phyloP scores from a whole-genome alignment of 1,284 basidiomycete genomes.

The Pterulicium gracile region DNA sequence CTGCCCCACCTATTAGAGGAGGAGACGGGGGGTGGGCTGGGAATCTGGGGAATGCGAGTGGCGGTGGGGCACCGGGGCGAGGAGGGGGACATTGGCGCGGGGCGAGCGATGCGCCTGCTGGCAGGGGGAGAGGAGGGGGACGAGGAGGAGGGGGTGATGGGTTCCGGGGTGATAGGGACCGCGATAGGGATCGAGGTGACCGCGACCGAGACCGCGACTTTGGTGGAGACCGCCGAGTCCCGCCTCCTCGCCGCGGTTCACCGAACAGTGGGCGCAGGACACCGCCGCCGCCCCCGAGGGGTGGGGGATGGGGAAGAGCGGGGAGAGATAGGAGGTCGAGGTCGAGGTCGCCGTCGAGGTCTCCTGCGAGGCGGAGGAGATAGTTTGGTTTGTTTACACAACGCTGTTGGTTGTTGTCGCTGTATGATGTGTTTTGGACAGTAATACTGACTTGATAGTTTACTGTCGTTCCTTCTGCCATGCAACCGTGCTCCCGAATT shows the following conservation, averaged over 20 bases:
- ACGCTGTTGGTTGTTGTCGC: neutral
- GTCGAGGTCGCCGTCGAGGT: constrained; percentile 23
- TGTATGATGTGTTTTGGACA: neutral
- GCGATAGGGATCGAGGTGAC: constrained; percentile 22
- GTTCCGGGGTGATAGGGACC: constrained; percentile 20
- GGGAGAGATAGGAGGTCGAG: constrained; percentile 26
- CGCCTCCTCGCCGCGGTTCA: constrained; percentile 30
- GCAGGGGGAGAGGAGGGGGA: constrained; percentile 32
- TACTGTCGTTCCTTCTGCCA: neutral
- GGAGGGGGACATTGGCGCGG: constrained; percentile 64
- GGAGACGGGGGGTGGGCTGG: constrained; percentile 39
- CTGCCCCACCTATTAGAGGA: constrained; percentile 16
- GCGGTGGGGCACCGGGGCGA: constrained; percentile 30
- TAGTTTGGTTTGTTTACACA: neutral
- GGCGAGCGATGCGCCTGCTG: constrained; percentile 35
- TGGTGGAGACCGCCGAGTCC: constrained; percentile 24
- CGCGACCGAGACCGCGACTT: constrained; percentile 21
- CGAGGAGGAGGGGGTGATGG: constrained; percentile 23
- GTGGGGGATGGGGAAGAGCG: constrained; percentile 20
- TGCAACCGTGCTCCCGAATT: neutral
- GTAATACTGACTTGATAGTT: neutral
- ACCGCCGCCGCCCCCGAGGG: constrained; percentile 30
- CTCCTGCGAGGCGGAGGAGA: neutral
- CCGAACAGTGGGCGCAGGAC: constrained; percentile 20
- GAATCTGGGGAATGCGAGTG: constrained; percentile 19